phyloP scores from a whole-genome alignment of 202 grass and related monocot genomes.

The Elaeis oleifera region DNA sequence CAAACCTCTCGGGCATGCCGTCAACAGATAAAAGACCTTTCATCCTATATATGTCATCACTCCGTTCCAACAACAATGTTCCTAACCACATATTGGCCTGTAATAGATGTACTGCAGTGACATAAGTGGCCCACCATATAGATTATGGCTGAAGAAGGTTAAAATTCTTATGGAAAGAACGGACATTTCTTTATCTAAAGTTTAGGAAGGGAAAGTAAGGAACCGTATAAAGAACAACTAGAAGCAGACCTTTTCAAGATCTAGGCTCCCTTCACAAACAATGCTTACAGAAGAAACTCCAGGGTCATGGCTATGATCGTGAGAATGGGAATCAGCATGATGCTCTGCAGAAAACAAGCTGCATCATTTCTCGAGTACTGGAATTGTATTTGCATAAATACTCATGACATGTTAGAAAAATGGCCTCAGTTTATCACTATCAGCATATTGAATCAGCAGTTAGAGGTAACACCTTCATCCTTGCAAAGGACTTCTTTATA shows the following conservation, averaged over 20 bases:
- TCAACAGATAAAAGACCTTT: conserved; percentile 86
- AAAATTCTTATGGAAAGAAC: conserved; percentile 2
- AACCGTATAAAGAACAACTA: conserved; percentile 14
- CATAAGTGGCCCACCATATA: conserved; percentile 18
- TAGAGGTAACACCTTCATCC: too few species aligned
- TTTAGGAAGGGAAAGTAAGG: conserved; percentile 22
- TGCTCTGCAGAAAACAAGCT: conserved; percentile 43
- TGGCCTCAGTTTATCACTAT: too few species aligned
- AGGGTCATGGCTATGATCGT: conserved; percentile 96
- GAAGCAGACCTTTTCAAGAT: conserved; percentile 79
- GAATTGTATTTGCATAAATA: too few species aligned
- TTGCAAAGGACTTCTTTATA: too few species aligned
- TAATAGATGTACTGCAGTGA: conserved; percentile 6
- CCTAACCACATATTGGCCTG: conserved; percentile 98
- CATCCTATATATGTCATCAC: conserved; percentile 99
- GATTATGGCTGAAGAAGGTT: not conserved
- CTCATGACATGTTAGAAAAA: too few species aligned
- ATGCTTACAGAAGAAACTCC: conserved; percentile 98
- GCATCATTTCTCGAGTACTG: too few species aligned
- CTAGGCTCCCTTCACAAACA: conserved; percentile 92
- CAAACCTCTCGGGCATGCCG: conserved; percentile 94
- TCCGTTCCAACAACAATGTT: conserved; percentile 72
- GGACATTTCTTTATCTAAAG: not conserved
- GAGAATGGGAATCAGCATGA: conserved; percentile 39
- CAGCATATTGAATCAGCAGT: too few species aligned